Evolutionary conservation across 169 alveolate genomes (phyloP).

Genomic region (Cryptosporidium parvum): DNA sequence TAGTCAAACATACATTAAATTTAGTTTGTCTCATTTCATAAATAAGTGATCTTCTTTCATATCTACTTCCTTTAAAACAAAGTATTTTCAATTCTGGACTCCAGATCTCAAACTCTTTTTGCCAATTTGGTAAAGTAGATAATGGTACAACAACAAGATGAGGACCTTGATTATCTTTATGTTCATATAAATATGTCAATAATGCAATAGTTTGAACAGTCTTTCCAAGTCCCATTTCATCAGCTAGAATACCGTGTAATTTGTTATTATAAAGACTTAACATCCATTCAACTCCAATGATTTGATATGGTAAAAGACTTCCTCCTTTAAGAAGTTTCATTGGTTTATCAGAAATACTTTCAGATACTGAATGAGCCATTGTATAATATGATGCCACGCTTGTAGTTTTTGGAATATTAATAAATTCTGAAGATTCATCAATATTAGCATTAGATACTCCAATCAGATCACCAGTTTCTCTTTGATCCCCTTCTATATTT

Average conservation of each 20-base stretch:
- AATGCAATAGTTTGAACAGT: constrained; percentile 96
- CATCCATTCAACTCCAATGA: constrained; percentile 93
- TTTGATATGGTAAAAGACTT: constrained; percentile 88
- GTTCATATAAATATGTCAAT: constrained; percentile 91
- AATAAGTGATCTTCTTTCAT: constrained; percentile 64
- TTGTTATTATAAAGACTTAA: constrained; percentile 92
- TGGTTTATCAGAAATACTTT: constrained; percentile 88
- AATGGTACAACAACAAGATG: constrained; percentile 92
- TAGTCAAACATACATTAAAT: constrained; percentile 78
- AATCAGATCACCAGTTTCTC: constrained; percentile 12
- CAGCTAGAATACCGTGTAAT: constrained; percentile 93
- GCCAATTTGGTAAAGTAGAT: constrained; percentile 95
- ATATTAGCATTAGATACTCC: constrained; percentile 20
- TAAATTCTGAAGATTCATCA: constrained; percentile 9
- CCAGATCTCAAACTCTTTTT: constrained; percentile 92
- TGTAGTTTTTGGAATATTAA: constrained; percentile 20
- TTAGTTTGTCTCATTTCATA: constrained; percentile 73
- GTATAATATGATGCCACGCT: constrained; percentile 83
- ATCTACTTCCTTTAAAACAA: constrained; percentile 83
- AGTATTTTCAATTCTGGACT: constrained; percentile 90
- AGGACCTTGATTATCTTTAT: constrained; percentile 90
- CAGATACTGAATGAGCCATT: constrained; percentile 90
- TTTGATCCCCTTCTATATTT: neutral
- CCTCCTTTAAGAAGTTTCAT: constrained; percentile 87
- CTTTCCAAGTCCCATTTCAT: constrained; percentile 99